Base-by-base conservation (phyloP, 352 stramenopile species). In the Stephanocyclus meneghinianus region DNA sequence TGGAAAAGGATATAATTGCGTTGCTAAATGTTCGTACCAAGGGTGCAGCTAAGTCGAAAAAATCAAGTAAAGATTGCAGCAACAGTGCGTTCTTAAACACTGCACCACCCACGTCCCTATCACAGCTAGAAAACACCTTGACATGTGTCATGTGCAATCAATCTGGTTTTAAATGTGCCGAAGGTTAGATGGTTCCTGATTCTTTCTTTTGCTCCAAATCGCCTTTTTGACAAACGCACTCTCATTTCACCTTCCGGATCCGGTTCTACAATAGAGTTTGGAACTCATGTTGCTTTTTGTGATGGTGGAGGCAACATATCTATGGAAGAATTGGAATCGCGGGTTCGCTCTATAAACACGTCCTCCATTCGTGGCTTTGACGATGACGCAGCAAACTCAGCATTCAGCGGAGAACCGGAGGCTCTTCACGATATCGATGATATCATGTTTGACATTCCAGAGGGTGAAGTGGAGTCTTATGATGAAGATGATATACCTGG, bases 91-190 rank as follows among this genome's bases (percentile, higher is more conserved):
- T 55, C 30, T 13, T 13, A 1, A 32, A 1, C 32, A 21, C 37
- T 13, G 32, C 15, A n/a, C 50, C 65, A 13, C 44, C 40, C 2
- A 50, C 61, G 47, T 65, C 68, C 53, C 77, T 72, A 9, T 16
- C 13, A 8, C 66, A 53, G 10, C 9, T 75, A n/a, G 79, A 78
- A 13, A 76, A 78, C 56, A 53, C 70, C 2, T 78, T 96, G 44
- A 74, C 87, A 10, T 98, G 95, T 71, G 90, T 94, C 4, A 91
- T 97, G 82, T 98, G 95, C 81, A 89, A 90, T 42, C 75, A 84
- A 37, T 51, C 51, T 11, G 89, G 89, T 10, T 96, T 97, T 74
- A 73, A 76, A 9, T 87, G 91, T 71, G 91, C 94, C 65, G 94
- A 96, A 70, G 35, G 35, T 40, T 2, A 40, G 35, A 9, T 40